Evolutionary conservation across 768 basidiomycete species (phyloP).

Genomic region (Hebeloma cylindrosporum): DNA sequence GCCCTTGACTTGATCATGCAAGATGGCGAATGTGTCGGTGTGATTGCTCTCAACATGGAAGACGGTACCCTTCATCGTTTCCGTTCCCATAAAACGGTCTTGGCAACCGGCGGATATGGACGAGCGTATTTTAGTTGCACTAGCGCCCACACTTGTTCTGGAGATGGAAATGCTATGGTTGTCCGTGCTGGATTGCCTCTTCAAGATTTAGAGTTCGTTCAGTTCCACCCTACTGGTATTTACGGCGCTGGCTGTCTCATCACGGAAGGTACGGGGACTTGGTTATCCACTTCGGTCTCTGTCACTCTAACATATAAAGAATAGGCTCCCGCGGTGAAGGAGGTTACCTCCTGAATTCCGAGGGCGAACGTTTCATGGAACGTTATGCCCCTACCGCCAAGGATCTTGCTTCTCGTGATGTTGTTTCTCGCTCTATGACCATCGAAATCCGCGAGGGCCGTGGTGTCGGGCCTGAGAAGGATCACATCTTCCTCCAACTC

Average conservation of each 20-base stretch:
- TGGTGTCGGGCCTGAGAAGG: conserved; percentile 97
- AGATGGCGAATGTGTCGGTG: conserved; percentile 98
- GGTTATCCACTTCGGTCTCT: neutral
- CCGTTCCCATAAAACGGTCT: conserved; percentile 96
- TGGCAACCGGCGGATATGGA: conserved; percentile 98
- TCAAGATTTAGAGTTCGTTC: conserved; percentile 98
- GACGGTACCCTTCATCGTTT: conserved; percentile 99
- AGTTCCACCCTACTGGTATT: conserved; percentile 99
- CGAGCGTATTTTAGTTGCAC: conserved; percentile 99
- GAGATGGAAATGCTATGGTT: conserved; percentile 99
- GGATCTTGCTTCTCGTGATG: conserved; percentile 98
- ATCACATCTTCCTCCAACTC: conserved; percentile 95
- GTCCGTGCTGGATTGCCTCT: conserved; percentile 93
- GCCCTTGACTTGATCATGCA: conserved; percentile 99
- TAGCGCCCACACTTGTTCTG: conserved; percentile 97
- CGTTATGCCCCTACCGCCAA: conserved; percentile 99
- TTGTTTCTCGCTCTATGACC: conserved; percentile 99
- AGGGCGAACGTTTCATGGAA: conserved; percentile 99
- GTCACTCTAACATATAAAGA: conserved; percentile 1
- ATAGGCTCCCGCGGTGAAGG: conserved; percentile 97
- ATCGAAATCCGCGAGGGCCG: conserved; percentile 98
- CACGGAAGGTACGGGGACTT: conserved; percentile 74
- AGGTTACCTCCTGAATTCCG: conserved; percentile 96
- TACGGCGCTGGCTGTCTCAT: conserved; percentile 99
- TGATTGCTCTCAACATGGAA: conserved; percentile 99